Evolutionary conservation across 192 early-diverging fungal species (phyloP).

Genomic region (Gorgonomyces haynaldii): DNA sequence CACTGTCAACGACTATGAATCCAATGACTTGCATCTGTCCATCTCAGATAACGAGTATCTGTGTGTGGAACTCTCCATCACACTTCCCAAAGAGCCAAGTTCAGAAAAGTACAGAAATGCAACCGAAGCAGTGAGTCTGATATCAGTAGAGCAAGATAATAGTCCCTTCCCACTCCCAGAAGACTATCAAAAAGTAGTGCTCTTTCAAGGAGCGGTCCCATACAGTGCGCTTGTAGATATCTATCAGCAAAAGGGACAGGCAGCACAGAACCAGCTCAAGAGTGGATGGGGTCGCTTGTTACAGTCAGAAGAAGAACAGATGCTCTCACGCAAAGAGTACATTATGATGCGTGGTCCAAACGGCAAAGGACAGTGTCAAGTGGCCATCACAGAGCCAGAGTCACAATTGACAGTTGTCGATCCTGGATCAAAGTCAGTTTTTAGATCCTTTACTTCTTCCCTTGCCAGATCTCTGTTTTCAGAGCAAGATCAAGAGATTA

Average conservation of each 20-base stretch:
- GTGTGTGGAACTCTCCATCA: conserved; percentile 77
- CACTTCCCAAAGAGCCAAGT: conserved; percentile 45
- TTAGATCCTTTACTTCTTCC: no score
- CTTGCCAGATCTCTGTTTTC: conserved; percentile 33
- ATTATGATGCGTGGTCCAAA: conserved; percentile 90
- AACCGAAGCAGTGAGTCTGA: conserved; percentile 17
- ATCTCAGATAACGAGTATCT: conserved; percentile 77
- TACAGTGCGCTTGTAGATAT: conserved; percentile 72
- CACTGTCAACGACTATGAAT: conserved; percentile 86
- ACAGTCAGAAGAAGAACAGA: not conserved
- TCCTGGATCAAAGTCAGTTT: no score
- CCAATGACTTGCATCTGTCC: conserved; percentile 76
- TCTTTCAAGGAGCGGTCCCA: conserved; percentile 89
- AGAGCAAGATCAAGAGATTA: conserved; percentile 26
- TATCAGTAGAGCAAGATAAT: conserved; percentile 23
- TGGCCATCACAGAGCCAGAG: conserved; percentile 38
- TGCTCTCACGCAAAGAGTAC: conserved; percentile 65
- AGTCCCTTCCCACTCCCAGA: conserved; percentile 45
- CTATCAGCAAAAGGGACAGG: conserved; percentile 61
- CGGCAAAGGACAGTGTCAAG: conserved; percentile 81
- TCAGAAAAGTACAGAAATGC: conserved; percentile 25
- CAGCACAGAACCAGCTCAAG: conserved; percentile 21
- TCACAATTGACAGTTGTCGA: not conserved
- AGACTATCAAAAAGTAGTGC: conserved; percentile 49
- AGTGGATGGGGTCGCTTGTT: conserved; percentile 6